Evolutionary conservation across 305 asterid genomes (phyloP), one percentile per base, ranked within the genome.

Genomic region (Rubia peregrina): DNA sequence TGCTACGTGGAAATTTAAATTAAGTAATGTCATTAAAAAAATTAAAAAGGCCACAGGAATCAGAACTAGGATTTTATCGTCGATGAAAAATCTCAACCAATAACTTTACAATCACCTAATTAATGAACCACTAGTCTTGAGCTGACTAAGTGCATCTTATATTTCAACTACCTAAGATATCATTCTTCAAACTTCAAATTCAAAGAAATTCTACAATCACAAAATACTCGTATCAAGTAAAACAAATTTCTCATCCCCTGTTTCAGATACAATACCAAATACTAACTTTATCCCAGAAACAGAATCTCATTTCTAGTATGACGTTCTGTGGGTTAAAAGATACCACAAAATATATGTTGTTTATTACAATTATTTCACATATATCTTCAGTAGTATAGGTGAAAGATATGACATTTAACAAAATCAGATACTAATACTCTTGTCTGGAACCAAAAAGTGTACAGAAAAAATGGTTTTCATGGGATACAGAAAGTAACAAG

Each of bases 151-250:
- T 16, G 36, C 38, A 26, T 68, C 44, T 17, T n/a, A 19, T 36
- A 12, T 30, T 55, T n/a, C 63, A 12, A 68, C 71, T 9, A 67
- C 9, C 60, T 13, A 17, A 48, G 62, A 49, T 33, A 10, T 22
- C 71, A 51, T 67, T 44, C 60, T 46, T 48, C 61, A 14, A 24
- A 26, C 1, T 30, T 55, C 24, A 21, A 56, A 21, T 10, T 6
- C 14, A 67, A 68, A 49, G 71, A 14, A 48, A 48, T 48, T 67
- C 12, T 55, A 67, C 42, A 46, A 26, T 67, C 21, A 26, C 61
- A 48, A 30, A 6, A 14, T 61, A 13, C 12, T 30, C 1, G 30
- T 14, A 6, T 26, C 44, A 30, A 17, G 44, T 16, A 33, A 13
- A 10, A 59, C 17, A 38, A 40, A 70, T 42, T 40, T 42, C 33